phyloP scores from a whole-genome alignment of 495 filamentous ascomycete species.

The Neurospora tetrasperma region DNA sequence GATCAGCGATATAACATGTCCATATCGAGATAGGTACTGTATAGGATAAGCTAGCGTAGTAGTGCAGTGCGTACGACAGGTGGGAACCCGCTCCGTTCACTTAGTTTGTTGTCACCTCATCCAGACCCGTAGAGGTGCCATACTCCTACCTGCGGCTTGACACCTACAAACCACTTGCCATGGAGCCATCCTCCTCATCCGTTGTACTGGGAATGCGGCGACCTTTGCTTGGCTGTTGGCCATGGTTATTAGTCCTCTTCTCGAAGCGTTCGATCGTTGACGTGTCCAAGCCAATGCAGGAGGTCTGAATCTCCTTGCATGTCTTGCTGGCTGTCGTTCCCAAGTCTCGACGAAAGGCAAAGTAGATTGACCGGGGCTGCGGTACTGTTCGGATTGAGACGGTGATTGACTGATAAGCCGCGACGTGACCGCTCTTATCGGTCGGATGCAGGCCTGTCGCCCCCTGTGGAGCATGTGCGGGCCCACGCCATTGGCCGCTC shows the following conservation, averaged over 20 bases:
- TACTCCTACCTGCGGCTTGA: no score
- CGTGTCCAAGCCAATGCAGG: not conserved
- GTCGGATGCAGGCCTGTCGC: slow-evolving; percentile 8
- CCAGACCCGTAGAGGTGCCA: not conserved
- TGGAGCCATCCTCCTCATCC: not conserved
- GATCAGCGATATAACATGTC: not conserved
- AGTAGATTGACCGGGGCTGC: not conserved
- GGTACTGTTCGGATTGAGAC: not conserved
- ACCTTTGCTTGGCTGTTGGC: not conserved
- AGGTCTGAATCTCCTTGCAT: not conserved
- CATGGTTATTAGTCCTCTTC: not conserved
- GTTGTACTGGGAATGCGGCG: not conserved
- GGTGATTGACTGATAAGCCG: not conserved
- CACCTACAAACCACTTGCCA: not conserved
- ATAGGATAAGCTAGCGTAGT: not conserved
- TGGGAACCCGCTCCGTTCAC: not conserved
- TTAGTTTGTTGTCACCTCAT: not conserved
- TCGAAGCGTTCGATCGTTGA: not conserved
- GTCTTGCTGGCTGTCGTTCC: slow-evolving; percentile 1
- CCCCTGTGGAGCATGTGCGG: slow-evolving; percentile 8
- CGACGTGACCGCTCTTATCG: slow-evolving; percentile 8
- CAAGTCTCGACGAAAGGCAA: not conserved
- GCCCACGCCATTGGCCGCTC: slow-evolving; percentile 19
- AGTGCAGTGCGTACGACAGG: not conserved
- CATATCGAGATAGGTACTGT: not conserved